Percentiles rank a stretch among this genome's conserved stretches.
These are phyloP conservation scores for Leccinellum albellum DNA, from an alignment of 768 basidiomycete genomes.

Conservation along the genomic window DNA sequence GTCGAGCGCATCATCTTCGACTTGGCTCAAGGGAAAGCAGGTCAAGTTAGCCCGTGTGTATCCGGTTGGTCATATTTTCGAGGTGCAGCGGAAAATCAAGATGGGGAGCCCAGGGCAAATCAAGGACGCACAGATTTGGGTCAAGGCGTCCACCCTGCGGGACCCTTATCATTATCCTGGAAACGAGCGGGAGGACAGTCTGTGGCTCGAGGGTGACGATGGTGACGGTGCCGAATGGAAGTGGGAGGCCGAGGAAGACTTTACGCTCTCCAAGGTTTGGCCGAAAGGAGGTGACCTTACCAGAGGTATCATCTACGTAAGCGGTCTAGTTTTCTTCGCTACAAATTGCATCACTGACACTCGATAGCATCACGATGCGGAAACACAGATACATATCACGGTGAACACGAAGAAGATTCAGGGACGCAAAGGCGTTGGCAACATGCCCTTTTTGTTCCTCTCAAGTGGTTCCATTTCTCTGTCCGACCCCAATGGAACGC, in stretches of 20 bases:
- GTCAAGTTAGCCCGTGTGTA: slow-evolving; percentile 4
- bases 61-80: slow-evolving; percentile 51
- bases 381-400: slow-evolving; percentile 57
- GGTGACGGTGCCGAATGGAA: slow-evolving; percentile 49
- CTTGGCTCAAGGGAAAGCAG: slow-evolving; percentile 19
- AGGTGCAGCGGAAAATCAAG: slow-evolving; percentile 47
- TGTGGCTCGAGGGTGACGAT: slow-evolving; percentile 23
- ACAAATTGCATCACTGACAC: background rate
- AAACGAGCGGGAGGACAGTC: slow-evolving; percentile 36
- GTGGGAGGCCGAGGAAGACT: slow-evolving; percentile 71
- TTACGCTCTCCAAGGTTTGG: slow-evolving; percentile 58
- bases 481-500: slow-evolving; percentile 18
- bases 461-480: slow-evolving; percentile 42
- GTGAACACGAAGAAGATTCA: slow-evolving; percentile 51
- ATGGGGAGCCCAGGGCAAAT: slow-evolving; percentile 53
- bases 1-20: slow-evolving; percentile 6
- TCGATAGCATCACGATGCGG: slow-evolving; percentile 49
- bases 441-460: slow-evolving; percentile 57
- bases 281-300: slow-evolving; percentile 37
- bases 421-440: slow-evolving; percentile 53
- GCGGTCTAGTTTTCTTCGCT: slow-evolving; percentile 21
- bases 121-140: slow-evolving; percentile 43
- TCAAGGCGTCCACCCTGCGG: slow-evolving; percentile 48
- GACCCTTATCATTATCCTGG: slow-evolving; percentile 46
- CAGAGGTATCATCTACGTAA: slow-evolving; percentile 60